Base-by-base conservation (phyloP, 2,329 filamentous ascomycete genomes). In the Phialophora chinensis region DNA sequence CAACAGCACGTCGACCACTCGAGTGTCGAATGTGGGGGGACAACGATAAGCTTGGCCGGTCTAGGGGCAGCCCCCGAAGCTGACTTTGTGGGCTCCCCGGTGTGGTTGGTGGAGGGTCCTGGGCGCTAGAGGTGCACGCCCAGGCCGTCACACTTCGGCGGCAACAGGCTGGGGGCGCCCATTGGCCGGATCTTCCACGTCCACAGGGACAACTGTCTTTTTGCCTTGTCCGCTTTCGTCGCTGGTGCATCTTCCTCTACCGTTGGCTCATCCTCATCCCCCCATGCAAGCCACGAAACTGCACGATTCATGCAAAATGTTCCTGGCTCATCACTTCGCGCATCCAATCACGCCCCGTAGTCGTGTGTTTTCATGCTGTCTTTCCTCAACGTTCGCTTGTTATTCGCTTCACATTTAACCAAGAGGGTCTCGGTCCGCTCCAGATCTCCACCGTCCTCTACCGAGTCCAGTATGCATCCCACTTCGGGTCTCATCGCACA, bases 391-490 rank as follows among this genome's bases (percentile, higher is more conserved):
- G 17, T 12, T 29, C 56, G 56, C 35, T 31, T 53, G 17, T 47
- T 31, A 44, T 57, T 58, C 42, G 38, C 38, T 31, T 63, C 25
- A 14, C 31, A 4, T 25, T 31, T 53, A 25, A n/a, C 54, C 17
- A 62, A 49, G 57, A 54, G 47, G 59, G 59, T 54, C 60, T 66
- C 66, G 66, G 66, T 66, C 66, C 66, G 66, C 66, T 68, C 66
- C 66, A 68, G 62, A 57, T 57, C 47, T 53, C 61, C 62, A 65
- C 63, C 55, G 38, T 44, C 57, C 23, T 47, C 23, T 49, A 47
- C 35, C 31, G 49, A 56, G 54, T 57, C 63, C 29, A 65, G 27
- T n/a, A 61, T 60, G 57, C 44, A n/a, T 55, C 33, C 63, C 25
- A 55, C 50, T 35, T 38, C 60, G 25, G 29, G 35, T 38, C 57